A percentile compares a stretch with the other conserved stretches of the same genome.
These are phyloP conservation scores for Tylopilus rubrobrunneus DNA, from an alignment of 768 basidiomycete species.

Conservation along the genomic window DNA sequence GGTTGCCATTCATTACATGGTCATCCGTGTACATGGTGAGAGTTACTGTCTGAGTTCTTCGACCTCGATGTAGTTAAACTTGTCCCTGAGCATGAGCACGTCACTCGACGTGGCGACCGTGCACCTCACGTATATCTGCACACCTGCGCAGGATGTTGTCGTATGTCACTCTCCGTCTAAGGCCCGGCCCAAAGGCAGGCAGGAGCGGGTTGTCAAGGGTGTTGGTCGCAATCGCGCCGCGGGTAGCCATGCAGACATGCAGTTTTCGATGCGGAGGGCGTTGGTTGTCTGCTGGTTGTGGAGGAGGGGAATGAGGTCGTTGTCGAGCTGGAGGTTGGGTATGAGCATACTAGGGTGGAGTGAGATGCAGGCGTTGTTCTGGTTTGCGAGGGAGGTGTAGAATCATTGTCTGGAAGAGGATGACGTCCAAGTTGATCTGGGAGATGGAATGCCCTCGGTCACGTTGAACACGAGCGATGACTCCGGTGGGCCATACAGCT, in stretches of 20 bases:
- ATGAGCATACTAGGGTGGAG: constrained; percentile 59
- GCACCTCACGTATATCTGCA: constrained; percentile 59
- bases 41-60: too few relatives aligned
- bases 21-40: too few relatives aligned
- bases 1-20: too few relatives aligned
- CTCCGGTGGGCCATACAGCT: too few relatives aligned
- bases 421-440: too few relatives aligned
- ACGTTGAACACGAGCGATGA: too few relatives aligned
- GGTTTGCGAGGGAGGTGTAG: constrained; percentile 58
- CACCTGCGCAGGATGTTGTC: constrained; percentile 67
- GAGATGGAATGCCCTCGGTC: too few relatives aligned
- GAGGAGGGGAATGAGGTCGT: constrained; percentile 67
- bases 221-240: constrained; percentile 42
- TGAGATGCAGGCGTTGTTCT: constrained; percentile 46
- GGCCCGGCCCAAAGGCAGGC: constrained; percentile 19
- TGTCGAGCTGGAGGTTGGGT: constrained; percentile 66
- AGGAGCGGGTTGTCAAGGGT: constrained; percentile 39
- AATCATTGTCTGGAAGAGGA: constrained; percentile 84
- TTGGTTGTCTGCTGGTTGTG: constrained; percentile 79
- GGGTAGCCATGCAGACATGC: constrained; percentile 65
- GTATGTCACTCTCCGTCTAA: constrained; percentile 31
- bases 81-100: constrained; percentile 75
- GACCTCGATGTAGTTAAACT: constrained; percentile 76
- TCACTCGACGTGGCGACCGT: constrained; percentile 74
- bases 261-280: too few relatives aligned